These are phyloP conservation scores for Larix sibirica DNA, from an alignment of 83 land plant species.

Conservation along the genomic window DNA sequence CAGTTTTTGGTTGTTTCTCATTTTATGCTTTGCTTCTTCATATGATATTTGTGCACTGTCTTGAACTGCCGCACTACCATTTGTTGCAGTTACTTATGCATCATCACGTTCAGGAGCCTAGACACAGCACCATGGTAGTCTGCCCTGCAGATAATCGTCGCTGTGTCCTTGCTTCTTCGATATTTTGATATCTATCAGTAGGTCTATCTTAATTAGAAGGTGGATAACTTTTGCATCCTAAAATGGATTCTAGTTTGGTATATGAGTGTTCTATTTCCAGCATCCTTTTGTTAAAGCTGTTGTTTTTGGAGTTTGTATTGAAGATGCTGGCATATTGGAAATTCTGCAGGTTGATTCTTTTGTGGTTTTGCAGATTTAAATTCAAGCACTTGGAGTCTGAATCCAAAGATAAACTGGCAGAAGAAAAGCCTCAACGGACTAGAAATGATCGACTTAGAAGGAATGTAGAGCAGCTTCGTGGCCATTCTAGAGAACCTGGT, in stretches of 20 bases:
- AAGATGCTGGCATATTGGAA: not conserved
- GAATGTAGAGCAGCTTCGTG: not conserved
- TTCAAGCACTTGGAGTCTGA: not conserved
- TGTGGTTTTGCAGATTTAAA: not conserved
- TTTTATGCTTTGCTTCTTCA: not conserved
- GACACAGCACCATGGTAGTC: not conserved
- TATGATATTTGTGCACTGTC: not conserved
- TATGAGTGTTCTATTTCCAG: not conserved
- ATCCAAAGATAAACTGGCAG: not conserved
- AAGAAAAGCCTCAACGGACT: not conserved
- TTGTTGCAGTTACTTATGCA: not conserved
- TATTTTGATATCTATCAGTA: too few species aligned
- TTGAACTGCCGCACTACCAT: not conserved
- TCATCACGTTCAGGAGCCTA: not conserved
- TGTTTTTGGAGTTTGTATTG: not conserved
- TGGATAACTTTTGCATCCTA: not conserved
- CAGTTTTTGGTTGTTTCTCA: not conserved
- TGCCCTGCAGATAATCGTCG: not conserved
- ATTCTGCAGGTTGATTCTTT: not conserved
- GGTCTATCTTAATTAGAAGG: too few species aligned
- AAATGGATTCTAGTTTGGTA: not conserved
- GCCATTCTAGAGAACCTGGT: slow-evolving; percentile 1
- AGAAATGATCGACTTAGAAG: not conserved
- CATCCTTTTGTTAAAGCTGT: not conserved
- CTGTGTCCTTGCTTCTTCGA: too few species aligned